Evolutionary conservation across 306 rosid species (phyloP).

Genomic region (Styphnolobium japonicum): DNA sequence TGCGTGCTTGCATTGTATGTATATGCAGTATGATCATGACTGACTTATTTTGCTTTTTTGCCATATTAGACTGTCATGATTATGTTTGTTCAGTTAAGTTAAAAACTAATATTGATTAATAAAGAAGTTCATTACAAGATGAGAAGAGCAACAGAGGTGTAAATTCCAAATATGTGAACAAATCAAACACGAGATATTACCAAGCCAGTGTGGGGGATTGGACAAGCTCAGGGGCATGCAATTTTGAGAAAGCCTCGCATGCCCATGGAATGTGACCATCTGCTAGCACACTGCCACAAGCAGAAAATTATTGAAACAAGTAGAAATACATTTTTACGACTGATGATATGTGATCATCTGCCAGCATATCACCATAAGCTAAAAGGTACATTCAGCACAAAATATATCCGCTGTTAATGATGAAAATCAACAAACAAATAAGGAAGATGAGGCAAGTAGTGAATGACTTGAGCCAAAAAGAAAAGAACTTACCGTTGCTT

Average conservation of each 20-base stretch:
- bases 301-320: slow-evolving; percentile 15
- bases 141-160: not conserved
- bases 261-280: slow-evolving; percentile 93
- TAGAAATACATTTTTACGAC: not conserved
- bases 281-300: slow-evolving; percentile 57
- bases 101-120: too few relatives aligned
- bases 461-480: not conserved
- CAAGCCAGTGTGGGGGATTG: slow-evolving; percentile 41
- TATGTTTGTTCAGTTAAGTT: too few relatives aligned
- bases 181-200: slow-evolving; percentile 30
- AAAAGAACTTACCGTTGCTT: slow-evolving; percentile 64
- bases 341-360: not conserved
- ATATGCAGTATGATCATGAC: not conserved
- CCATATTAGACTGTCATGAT: not conserved
- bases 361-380: not conserved
- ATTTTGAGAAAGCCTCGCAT: slow-evolving; percentile 72
- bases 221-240: slow-evolving; percentile 64
- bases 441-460: not conserved
- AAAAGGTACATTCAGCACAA: not conserved
- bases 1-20: not conserved
- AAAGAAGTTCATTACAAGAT: not conserved
- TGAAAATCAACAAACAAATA: not conserved
- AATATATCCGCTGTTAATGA: not conserved
- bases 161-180: not conserved
- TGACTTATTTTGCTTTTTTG: not conserved